Evolutionary conservation across 2,329 filamentous ascomycete species (phyloP), one percentile per base, ranked within the genome.

Genomic region (Mollisiaceae sp.): DNA sequence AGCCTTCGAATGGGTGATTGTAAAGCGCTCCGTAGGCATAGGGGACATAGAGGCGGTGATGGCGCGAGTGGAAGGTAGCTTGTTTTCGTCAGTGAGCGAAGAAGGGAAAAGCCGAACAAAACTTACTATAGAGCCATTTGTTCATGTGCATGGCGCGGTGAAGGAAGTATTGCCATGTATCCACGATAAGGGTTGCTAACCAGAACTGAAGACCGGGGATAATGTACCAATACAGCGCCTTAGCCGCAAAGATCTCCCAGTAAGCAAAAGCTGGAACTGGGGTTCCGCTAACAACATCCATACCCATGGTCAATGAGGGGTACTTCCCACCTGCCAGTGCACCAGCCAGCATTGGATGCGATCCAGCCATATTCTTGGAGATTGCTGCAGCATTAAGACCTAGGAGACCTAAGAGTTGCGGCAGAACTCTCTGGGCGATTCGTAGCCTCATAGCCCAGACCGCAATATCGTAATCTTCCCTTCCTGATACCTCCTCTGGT

Each of bases 131-230:
- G 72, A 99, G 85, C 91, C 92, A 98, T 79, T 92, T 94, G 82
- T 98, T 97, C 82, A 95, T 85, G 80, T 99, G 95, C 95, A 99
- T 99, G 65, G 91, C 86, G 45, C 95, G 92, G 79, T 99, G 95
- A 74, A 94, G 85, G 80, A 97, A 97, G 81, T 99, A 99, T 78
- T 99, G 94, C 95, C 95, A 99, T 54, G 93, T 95, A 79, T 99
- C 95, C 72, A 98, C 86, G 70, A 96, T 83, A 69, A 87, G 80
- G 66, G 94, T 85, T 27, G 89, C 95, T 59, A 91, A 75, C 65
- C 86, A 80, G 75, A 97, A 91, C 77, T 98, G 94, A 58, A 94
- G 63, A 2, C 82, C 84, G 0, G 95, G 95, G 68, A 98, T 84
- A 45, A 89, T 76, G 68, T 88, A 80, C 83, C 91, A 91, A 81